Evolutionary conservation across 163 green algal genomes (phyloP), one percentile per base, ranked within the genome.

Genomic region (Coccomyxa subellipsoidea): DNA sequence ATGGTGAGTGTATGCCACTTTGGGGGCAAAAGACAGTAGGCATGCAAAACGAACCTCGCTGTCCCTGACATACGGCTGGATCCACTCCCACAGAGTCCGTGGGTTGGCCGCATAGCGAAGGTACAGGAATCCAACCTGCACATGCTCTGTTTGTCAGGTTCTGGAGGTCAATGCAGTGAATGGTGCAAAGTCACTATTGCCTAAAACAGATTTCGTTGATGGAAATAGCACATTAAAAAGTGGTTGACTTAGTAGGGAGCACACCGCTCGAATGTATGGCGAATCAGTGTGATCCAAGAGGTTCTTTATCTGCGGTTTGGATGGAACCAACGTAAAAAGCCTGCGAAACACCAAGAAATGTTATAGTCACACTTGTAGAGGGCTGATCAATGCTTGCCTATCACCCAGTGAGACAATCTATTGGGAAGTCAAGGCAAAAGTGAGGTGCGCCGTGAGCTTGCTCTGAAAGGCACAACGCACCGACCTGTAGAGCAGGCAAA

Each of bases 111-210:
- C 91, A 86, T 99, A 99, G 34, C 96, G 90, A 75, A 98, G 85
- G 86, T 98, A 98, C 75, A 99, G 88, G 78, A 99, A 97, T 18
- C 96, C 96, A 15, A 98, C 77, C 95, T 98, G 90, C 80, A 90
- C 6, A 79, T 23, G 4, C 21, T 59, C 23, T n/a, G n/a, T n/a
- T n/a, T n/a, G n/a, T n/a, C n/a, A n/a, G n/a, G n/a, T n/a, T n/a
- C n/a, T n/a, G n/a, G n/a, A n/a, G n/a, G n/a, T n/a, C n/a, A n/a
- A n/a, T n/a, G n/a, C n/a, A n/a, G n/a, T n/a, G n/a, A n/a, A n/a
- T n/a, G n/a, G n/a, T n/a, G n/a, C n/a, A n/a, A n/a, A n/a, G n/a
- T n/a, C n/a, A n/a, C n/a, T n/a, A n/a, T n/a, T n/a, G n/a, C n/a
- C n/a, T n/a, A n/a, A n/a, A n/a, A n/a, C n/a, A n/a, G n/a, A n/a